phyloP scores from a whole-genome alignment of 2,329 filamentous ascomycete genomes.

The Gaeumannomyces tritici region DNA sequence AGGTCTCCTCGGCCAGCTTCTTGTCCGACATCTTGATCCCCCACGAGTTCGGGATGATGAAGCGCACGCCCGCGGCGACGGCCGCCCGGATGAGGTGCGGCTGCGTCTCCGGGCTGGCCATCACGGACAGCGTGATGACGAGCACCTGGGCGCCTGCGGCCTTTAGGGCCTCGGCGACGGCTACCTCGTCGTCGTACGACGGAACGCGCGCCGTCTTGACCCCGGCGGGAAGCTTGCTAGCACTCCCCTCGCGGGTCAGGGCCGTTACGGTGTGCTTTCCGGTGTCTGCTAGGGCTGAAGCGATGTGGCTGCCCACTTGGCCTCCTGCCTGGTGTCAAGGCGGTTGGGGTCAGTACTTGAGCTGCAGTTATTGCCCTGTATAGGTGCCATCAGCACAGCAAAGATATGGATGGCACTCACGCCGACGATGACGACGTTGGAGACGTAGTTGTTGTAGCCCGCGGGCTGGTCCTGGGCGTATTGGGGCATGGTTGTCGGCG shows the following conservation, averaged over 20 bases:
- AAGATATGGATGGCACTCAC: slow-evolving; percentile 7
- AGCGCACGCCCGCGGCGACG: slow-evolving; percentile 41
- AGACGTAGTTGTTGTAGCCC: slow-evolving; percentile 14
- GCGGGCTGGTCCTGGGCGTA: slow-evolving; percentile 17
- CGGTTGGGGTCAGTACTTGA: not conserved
- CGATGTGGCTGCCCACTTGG: slow-evolving; percentile 26
- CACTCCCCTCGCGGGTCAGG: slow-evolving; percentile 33
- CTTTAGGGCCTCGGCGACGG: slow-evolving; percentile 37
- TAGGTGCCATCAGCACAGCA: not conserved
- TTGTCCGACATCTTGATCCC: slow-evolving; percentile 28
- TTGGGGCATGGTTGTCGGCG: slow-evolving; percentile 1
- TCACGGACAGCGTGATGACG: slow-evolving; percentile 40
- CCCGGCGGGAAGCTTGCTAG: slow-evolving; percentile 30
- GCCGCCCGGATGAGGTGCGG: slow-evolving; percentile 43
- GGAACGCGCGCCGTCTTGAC: slow-evolving; percentile 31
- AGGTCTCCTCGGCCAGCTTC: slow-evolving; percentile 21
- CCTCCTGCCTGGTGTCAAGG: slow-evolving; percentile 27
- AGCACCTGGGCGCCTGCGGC: slow-evolving; percentile 40
- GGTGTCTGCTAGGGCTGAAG: slow-evolving; percentile 29
- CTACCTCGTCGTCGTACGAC: slow-evolving; percentile 27
- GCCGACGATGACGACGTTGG: slow-evolving; percentile 16
- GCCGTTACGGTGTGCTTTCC: slow-evolving; percentile 43
- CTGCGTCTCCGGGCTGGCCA: slow-evolving; percentile 34
- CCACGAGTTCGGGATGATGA: slow-evolving; percentile 45
- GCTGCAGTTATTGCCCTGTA: not conserved